Base-by-base conservation (phyloP, 305 asterid species). In the Stenogyne calaminthoides region DNA sequence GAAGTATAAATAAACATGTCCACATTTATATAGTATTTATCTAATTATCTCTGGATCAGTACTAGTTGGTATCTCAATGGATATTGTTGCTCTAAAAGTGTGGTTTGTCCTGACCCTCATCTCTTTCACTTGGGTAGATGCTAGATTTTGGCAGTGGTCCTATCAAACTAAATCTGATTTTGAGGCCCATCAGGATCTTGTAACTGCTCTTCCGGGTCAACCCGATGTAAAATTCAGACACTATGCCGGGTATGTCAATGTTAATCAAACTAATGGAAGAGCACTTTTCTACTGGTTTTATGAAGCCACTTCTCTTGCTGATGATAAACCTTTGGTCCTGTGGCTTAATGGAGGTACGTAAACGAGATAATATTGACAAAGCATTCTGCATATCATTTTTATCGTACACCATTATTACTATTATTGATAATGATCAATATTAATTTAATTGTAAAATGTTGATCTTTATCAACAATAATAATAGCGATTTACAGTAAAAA, bases 341-440 rank as follows among this genome's bases (percentile, higher is more conserved):
- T 94, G 99, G 99, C 90, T 94, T 18, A 94, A 91, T 74, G 98
- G 99, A 90, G n/a, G n/a, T n/a, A n/a, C n/a, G n/a, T n/a, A n/a
- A n/a, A n/a, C n/a, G n/a, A n/a, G n/a, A n/a, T n/a, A n/a, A n/a
- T n/a, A n/a, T n/a, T n/a, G n/a, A n/a, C n/a, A n/a, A n/a, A n/a
- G n/a, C n/a, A n/a, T n/a, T n/a, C n/a, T n/a, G n/a, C n/a, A n/a
- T n/a, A n/a, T n/a, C n/a, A n/a, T n/a, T n/a, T n/a, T n/a, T n/a
- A n/a, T n/a, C n/a, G n/a, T n/a, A n/a, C n/a, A n/a, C n/a, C n/a
- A n/a, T n/a, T n/a, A n/a, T n/a, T n/a, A n/a, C n/a, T n/a, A n/a
- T n/a, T n/a, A n/a, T n/a, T n/a, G n/a, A n/a, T n/a, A n/a, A n/a
- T n/a, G n/a, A n/a, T n/a, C n/a, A n/a, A n/a, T n/a, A n/a, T n/a